phyloP scores from a whole-genome alignment of 108 stramenopile species.

The Nitzschia inconspicua region DNA sequence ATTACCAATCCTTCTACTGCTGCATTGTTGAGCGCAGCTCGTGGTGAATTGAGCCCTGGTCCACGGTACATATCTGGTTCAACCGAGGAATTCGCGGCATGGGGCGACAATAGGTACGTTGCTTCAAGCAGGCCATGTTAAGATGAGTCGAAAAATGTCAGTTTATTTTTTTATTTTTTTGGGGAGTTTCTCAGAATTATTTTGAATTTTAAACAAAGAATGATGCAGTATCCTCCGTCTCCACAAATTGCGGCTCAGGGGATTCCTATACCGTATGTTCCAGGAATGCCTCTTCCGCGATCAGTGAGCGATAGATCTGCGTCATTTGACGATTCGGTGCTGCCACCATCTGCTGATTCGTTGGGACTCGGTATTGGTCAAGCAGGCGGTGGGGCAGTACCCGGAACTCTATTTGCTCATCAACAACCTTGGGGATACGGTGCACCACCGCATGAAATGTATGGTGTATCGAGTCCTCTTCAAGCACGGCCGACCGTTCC shows the following conservation, averaged over 20 bases:
- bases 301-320: conserved; percentile 28
- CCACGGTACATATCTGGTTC: not conserved
- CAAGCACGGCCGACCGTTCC: conserved; percentile 25
- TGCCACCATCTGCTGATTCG: conserved; percentile 30
- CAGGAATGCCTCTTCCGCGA: conserved; percentile 26
- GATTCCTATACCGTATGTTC: conserved; percentile 31
- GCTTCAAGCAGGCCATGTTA: not conserved
- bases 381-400: conserved; percentile 8
- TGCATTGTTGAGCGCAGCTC: conserved; percentile 6
- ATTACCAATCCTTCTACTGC: conserved; percentile 2
- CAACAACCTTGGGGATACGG: conserved; percentile 51
- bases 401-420: conserved; percentile 34
- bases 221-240: conserved; percentile 19
- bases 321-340: conserved; percentile 51
- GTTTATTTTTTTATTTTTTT: not conserved
- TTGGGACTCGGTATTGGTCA: conserved; percentile 19
- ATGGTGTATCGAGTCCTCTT: conserved; percentile 22
- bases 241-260: conserved; percentile 23
- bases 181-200: not conserved
- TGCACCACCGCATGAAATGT: conserved; percentile 39
- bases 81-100: conserved; percentile 15
- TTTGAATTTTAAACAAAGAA: not conserved
- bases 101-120: conserved; percentile 33
- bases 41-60: conserved; percentile 6
- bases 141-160: too few relatives aligned